These are phyloP conservation scores for Coemansia sp. DNA, from an alignment of 192 early-diverging fungal genomes.

Conservation along the genomic window DNA sequence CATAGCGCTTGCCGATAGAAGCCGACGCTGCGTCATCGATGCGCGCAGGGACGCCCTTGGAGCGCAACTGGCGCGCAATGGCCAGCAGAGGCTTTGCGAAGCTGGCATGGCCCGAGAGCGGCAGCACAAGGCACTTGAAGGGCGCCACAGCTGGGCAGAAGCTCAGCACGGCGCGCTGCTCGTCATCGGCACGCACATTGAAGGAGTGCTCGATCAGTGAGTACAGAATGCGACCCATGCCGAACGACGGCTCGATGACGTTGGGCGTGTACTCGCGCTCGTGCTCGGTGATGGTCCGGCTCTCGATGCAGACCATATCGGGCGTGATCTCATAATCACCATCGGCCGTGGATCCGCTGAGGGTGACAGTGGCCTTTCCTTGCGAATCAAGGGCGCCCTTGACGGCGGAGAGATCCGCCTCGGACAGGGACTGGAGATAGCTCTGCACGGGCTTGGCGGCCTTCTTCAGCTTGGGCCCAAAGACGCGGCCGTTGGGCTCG, in stretches of 20 bases:
- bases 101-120: slow-evolving; percentile 76
- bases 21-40: slow-evolving; percentile 86
- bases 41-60: slow-evolving; percentile 73
- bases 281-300: slow-evolving; percentile 47
- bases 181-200: slow-evolving; percentile 87
- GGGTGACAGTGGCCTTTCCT: slow-evolving; percentile 31
- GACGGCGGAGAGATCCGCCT: slow-evolving; percentile 60
- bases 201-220: slow-evolving; percentile 94
- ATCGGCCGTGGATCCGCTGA: slow-evolving; percentile 26
- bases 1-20: slow-evolving; percentile 92
- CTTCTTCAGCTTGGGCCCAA: slow-evolving; percentile 93
- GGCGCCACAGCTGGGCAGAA: slow-evolving; percentile 94
- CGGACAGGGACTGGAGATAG: slow-evolving; percentile 61
- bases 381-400: slow-evolving; percentile 23
- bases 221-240: slow-evolving; percentile 97
- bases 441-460: slow-evolving; percentile 87
- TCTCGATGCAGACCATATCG: slow-evolving; percentile 52
- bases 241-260: slow-evolving; percentile 99
- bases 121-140: slow-evolving; percentile 90
- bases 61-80: slow-evolving; percentile 69
- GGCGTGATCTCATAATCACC: slow-evolving; percentile 44
- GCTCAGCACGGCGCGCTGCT: slow-evolving; percentile 83
- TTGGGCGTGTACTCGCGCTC: slow-evolving; percentile 96
- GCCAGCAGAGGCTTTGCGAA: slow-evolving; percentile 72
- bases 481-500: slow-evolving; percentile 91